Base-by-base conservation (phyloP, 164 flowering plant species). In the Nelumbo lutea region DNA sequence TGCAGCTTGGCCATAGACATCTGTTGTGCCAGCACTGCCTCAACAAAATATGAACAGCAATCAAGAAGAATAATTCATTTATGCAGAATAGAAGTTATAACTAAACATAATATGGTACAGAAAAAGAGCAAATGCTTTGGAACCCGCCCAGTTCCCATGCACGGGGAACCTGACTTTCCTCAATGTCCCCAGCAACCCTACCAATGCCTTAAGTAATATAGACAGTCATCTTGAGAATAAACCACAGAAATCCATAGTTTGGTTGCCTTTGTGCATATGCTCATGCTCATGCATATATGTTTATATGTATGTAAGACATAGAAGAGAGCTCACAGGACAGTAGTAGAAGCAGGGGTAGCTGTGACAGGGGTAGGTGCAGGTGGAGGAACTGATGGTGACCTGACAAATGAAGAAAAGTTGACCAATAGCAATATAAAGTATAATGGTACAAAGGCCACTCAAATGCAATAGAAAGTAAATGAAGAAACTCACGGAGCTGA, bases 1-100 rank as follows among this genome's bases (percentile, higher is more conserved):
- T 68, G 98, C 97, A 52, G 97, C 98, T 66, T 86, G 83, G 43
- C 89, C 93, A 77, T 92, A 90, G 39, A 79, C 85, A 82, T 85
- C 85, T 64, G 79, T 2, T n/a, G 27, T 27, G 27, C 81, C 83
- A 2, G 79, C 57, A 70, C 95, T 83, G 86, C 67, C 70, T 68
- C 59, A 60, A 71, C 73, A 69, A 63, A 53, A 65, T 11, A 71
- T 45, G 40, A 40, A 50, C 41, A 55, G 50, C 62, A 15, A 13
- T n/a, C 14, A 59, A 1, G 39, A 14, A 44, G 7, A 61, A 52
- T 1, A 60, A 27, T 2, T n/a, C 27, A 53, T 38, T 13, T n/a
- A 61, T 43, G 8, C 15, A 46, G 10, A 13, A 11, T 15, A 6
- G 13, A 13, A 27, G 6, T 43, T 42, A 40, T 45, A 59, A 0